These are phyloP conservation scores for Graphiopsis chlorocephala DNA, from an alignment of 2,329 filamentous ascomycete species.

Conservation along the genomic window DNA sequence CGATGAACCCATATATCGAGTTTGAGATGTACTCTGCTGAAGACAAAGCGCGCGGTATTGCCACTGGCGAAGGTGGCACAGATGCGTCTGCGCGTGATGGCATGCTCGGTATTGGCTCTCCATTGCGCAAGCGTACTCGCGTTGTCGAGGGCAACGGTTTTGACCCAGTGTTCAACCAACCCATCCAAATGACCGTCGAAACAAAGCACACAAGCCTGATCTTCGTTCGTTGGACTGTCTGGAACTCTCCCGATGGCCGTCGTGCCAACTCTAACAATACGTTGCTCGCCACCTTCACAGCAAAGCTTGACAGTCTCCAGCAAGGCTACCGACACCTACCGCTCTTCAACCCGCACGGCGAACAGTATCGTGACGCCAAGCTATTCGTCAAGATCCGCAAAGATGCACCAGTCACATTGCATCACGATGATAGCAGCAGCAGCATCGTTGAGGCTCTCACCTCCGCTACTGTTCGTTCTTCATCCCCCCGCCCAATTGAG, in stretches of 20 bases:
- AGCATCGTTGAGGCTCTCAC: conserved; percentile 24
- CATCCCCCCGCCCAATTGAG: conserved; percentile 31
- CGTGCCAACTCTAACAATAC: conserved; percentile 58
- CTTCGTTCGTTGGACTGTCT: conserved; percentile 90
- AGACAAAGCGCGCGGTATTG: conserved; percentile 76
- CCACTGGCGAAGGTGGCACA: conserved; percentile 63
- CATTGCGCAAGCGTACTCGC: conserved; percentile 74
- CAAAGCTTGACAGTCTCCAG: conserved; percentile 84
- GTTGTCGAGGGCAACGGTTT: conserved; percentile 87
- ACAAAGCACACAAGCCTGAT: conserved; percentile 94
- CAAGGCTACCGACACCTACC: conserved; percentile 92
- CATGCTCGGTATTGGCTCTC: conserved; percentile 65
- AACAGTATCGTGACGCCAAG: conserved; percentile 91
- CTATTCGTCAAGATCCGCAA: conserved; percentile 85
- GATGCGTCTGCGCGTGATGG: conserved; percentile 64
- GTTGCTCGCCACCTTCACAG: conserved; percentile 83
- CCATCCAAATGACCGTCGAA: conserved; percentile 75
- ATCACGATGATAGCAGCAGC: conserved; percentile 29
- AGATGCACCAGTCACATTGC: conserved; percentile 37
- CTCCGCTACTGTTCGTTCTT: conserved; percentile 2
- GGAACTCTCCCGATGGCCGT: conserved; percentile 76
- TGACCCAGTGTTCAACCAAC: conserved; percentile 82
- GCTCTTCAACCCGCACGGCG: conserved; percentile 81
- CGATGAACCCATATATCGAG: conserved; percentile 89
- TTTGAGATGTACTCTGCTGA: conserved; percentile 93